Base-by-base conservation (phyloP, 805 yeast genomes). In the Starmera quercuum region DNA sequence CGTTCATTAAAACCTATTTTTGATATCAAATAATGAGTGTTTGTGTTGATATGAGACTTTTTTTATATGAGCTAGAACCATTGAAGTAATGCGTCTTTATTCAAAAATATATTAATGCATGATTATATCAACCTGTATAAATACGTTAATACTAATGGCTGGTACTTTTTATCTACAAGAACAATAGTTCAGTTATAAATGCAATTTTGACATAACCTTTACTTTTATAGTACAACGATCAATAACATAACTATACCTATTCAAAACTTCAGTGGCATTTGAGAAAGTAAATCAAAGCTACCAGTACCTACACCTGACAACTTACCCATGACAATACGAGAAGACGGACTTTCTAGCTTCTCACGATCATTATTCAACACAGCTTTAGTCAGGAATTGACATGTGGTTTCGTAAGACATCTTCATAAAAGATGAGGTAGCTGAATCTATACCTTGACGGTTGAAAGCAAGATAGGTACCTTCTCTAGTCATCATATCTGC, bases 401-500 rank as follows among this genome's bases (percentile, higher is more conserved):
- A 87, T 1, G 99, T 92, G 29, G 98, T 92, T 66, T 92, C 99
- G 61, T 87, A 92, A 36, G 96, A 86, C 99, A 92, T 92, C 69
- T 92, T 92, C 88, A 86, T 82, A 68, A 92, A 85, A 13, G 97
- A 83, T 7, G 97, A 88, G 2, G 97, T 87, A 11, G 92, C 76
- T 2, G 95, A 74, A 59, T 92, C 97, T 57, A 94, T 88, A 61
- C 99, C 99, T 65, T 86, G 96, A 71, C 99, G 84, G 63, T 86
- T 88, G 71, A 92, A 92, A 18, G 99, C 95, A 56, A 90, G 65
- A 56, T 88, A 92, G 2, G 94, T 75, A 53, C 99, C 99, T 63
- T 92, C 97, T 62, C 98, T 78, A 5, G 99, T 92, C 99, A 92
- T 92, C 86, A 85, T 84, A 61, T 92, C 99, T 44, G 95, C 99